Conservation (phyloP, 805 yeast species). For the Pichia cabralensis region DNA sequence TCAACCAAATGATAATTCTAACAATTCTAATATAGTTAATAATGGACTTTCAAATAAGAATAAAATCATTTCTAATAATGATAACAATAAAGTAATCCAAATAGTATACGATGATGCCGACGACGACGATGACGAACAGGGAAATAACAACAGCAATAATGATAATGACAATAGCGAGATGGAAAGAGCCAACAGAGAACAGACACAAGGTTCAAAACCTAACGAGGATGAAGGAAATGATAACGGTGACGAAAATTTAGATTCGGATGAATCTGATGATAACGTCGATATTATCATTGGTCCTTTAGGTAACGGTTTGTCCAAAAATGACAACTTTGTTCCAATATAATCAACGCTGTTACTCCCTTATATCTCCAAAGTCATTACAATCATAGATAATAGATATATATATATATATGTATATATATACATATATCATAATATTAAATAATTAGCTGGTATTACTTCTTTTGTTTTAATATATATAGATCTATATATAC, state of each 20-base stretch:
- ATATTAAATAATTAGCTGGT: no score
- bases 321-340: neutral
- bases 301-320: conserved; percentile 6
- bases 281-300: conserved; percentile 12
- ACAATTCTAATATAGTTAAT: conserved; percentile 8
- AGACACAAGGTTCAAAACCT: no score
- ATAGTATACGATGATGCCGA: conserved; percentile 7
- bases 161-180: no score
- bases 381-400: neutral
- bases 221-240: no score
- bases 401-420: neutral
- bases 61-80: conserved; percentile 16
- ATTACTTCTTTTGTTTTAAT: no score
- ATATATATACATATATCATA: no score
- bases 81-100: conserved; percentile 21
- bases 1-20: no score
- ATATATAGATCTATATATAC: no score
- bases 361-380: neutral
- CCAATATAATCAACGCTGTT: neutral
- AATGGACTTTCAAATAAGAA: neutral
- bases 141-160: no score
- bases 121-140: conserved; percentile 2
- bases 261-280: conserved; percentile 9
- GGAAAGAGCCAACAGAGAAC: no score
- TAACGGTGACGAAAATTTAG: conserved; percentile 8